phyloP scores from a whole-genome alignment of 2,329 filamentous ascomycete genomes.

The Pseudogymnoascus pannorum region DNA sequence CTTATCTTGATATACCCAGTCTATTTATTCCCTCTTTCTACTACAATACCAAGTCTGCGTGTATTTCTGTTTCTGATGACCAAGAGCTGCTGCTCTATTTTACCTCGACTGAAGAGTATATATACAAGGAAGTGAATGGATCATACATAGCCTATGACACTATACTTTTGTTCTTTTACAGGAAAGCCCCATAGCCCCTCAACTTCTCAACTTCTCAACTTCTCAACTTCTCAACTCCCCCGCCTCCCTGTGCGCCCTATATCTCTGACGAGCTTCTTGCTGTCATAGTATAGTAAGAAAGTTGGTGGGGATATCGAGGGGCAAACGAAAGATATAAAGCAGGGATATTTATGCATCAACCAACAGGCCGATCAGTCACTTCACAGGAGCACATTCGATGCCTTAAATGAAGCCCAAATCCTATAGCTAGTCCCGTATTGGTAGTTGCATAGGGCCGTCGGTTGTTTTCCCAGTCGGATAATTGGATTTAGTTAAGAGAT shows the following conservation, averaged over 20 bases:
- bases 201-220: too few species aligned
- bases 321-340: background rate
- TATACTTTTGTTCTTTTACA: too few species aligned
- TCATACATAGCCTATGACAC: too few species aligned
- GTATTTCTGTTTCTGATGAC: background rate
- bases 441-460: background rate
- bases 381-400: background rate
- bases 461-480: background rate
- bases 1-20: too few species aligned
- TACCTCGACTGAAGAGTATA: too few species aligned
- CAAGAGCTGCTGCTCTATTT: too few species aligned
- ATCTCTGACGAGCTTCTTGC: background rate
- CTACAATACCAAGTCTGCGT: background rate
- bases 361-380: background rate
- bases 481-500: background rate
- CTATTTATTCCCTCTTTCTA: too few species aligned
- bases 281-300: too few species aligned
- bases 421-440: background rate
- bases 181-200: too few species aligned
- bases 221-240: too few species aligned
- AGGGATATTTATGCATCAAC: background rate
- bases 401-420: background rate
- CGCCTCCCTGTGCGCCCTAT: background rate
- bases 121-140: too few species aligned
- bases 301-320: background rate